Base-by-base conservation (phyloP, 805 yeast genomes). In the Ogataea naganishii region DNA sequence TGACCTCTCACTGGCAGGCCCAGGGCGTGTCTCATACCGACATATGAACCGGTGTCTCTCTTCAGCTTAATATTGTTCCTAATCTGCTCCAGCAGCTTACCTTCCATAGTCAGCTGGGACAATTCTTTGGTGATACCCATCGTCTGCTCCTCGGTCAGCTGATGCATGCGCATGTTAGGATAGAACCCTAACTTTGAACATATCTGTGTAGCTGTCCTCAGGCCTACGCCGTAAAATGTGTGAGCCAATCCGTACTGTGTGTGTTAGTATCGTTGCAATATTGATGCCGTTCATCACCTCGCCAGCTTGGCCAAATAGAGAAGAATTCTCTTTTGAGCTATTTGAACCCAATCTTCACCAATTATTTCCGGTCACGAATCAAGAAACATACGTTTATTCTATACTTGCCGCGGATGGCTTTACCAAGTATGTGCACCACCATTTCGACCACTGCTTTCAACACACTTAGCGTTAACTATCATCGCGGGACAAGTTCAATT, bases 161-260 rank as follows among this genome's bases (percentile, higher is more conserved):
- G 95, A 53, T 83, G 92, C 82, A 88, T 80, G 59, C 95, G 75
- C 94, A 89, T 88, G 51, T 71, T 66, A 26, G 97, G 97, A 49
- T 88, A 89, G 36, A 92, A 71, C 8, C 95, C 96, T 14, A 89
- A 72, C 50, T 76, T 84, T 23, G 96, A 77, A 53, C 96, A 86
- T 31, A 92, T 64, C 45, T 66, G 64, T 39, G 71, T 72, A 3
- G 96, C 89, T 7, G 81, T 74, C 31, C 61, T 54, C 26, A 61
- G 56, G n/a, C 97, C 96, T 23, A 92, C 64, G 18, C 97, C 98
- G 51, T 82, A 88, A 40, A 92, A 79, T 38, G 77, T 78, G 33
- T 80, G 69, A 15, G 88, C 76, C 38, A 92, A 65, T 4, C 94
- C 97, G 39, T 43, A 47, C 48, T 50, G 19, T 23, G 20, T 7